A percentile compares a stretch with the other conserved stretches of the same genome.
Conservation (phyloP, 2,329 filamentous ascomycete genomes). For the Cadophora sp. region DNA sequence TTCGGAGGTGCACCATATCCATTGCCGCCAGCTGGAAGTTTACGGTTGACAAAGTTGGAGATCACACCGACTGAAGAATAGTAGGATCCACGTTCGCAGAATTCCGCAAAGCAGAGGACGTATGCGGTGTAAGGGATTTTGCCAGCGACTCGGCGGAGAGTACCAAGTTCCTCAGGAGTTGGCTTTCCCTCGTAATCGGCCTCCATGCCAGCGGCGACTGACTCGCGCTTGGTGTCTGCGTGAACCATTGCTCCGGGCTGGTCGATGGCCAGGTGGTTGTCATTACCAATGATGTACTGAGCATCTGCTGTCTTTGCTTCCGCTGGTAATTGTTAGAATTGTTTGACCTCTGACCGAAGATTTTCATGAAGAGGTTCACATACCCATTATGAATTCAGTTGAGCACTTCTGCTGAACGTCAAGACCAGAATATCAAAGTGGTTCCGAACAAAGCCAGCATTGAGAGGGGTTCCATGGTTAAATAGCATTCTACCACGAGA, state of each 20-base stretch:
- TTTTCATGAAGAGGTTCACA: background rate
- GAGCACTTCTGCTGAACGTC: constrained; percentile 2
- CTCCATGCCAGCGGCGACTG: constrained; percentile 13
- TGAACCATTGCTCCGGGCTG: constrained; percentile 25
- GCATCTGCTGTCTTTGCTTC: constrained; percentile 27
- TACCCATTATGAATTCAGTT: constrained; percentile 14
- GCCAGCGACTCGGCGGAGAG: constrained; percentile 67
- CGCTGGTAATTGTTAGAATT: constrained; percentile 24
- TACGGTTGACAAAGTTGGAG: constrained; percentile 66
- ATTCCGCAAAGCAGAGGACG: constrained; percentile 75
- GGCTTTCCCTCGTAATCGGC: constrained; percentile 28
- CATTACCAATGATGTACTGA: constrained; percentile 22
- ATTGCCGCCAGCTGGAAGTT: constrained; percentile 55
- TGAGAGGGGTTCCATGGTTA: background rate
- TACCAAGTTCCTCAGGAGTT: constrained; percentile 66
- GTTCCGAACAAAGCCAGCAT: background rate
- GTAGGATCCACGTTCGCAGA: constrained; percentile 80
- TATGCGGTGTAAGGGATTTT: constrained; percentile 71
- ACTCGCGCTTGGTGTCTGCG: constrained; percentile 8
- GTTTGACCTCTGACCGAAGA: background rate
- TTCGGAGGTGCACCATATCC: constrained; percentile 48
- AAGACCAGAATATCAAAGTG: constrained; percentile 5
- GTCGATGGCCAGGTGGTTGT: constrained; percentile 18
- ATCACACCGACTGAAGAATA: constrained; percentile 70
- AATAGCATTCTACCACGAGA: constrained; percentile 7